These are phyloP conservation scores for Paramyrothecium sp. DNA, from an alignment of 2,329 filamentous ascomycete genomes.

Conservation along the genomic window DNA sequence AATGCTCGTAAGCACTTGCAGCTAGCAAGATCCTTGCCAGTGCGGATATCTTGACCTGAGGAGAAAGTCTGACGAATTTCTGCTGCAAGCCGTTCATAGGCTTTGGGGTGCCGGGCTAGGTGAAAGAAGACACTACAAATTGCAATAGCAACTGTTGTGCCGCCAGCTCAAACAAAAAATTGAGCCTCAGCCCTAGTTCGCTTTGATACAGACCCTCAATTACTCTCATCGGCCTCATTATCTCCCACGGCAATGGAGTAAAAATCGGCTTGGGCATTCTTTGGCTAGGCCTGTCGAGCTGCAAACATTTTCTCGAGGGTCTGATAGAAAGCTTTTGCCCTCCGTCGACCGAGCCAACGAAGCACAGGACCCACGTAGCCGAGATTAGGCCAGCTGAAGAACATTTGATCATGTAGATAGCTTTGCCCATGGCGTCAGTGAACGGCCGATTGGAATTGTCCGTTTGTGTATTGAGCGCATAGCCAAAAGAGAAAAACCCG, in stretches of 20 bases:
- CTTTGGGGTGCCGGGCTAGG: neutral
- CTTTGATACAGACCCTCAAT: neutral
- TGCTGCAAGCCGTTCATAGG: neutral
- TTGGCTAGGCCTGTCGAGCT: slow-evolving; percentile 1
- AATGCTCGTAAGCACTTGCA: slow-evolving; percentile 5
- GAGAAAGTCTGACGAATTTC: neutral
- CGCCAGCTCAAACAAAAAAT: neutral
- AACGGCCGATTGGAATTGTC: neutral
- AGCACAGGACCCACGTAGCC: neutral
- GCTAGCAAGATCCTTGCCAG: neutral
- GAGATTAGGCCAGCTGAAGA: neutral
- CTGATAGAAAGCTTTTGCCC: neutral
- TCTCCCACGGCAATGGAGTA: slow-evolving; percentile 2
- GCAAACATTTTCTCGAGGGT: neutral
- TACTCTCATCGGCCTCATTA: neutral
- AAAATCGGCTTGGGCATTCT: slow-evolving; percentile 7
- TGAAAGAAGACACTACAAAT: slow-evolving; percentile 2
- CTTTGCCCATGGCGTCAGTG: neutral
- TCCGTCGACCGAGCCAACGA: neutral
- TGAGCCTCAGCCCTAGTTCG: neutral
- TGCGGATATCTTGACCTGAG: neutral
- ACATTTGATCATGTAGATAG: neutral
- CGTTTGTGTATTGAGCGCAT: neutral
- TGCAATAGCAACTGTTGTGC: neutral
- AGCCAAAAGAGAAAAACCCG: neutral